Evolutionary conservation across 1,284 basidiomycete genomes (phyloP).

Genomic region (Malassezia japonica): DNA sequence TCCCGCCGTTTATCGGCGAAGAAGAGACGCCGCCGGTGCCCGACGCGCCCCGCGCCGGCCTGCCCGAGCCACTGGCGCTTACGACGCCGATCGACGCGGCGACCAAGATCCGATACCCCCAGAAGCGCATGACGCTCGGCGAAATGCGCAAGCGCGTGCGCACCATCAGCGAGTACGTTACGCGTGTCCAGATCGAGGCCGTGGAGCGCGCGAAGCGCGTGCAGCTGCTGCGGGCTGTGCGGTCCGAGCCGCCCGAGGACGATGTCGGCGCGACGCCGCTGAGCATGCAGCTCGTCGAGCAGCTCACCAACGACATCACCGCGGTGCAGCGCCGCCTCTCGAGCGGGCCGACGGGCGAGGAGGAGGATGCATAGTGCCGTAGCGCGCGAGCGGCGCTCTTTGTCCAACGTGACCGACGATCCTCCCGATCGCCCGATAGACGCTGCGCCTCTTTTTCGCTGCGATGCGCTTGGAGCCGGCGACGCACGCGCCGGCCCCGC

Average conservation of each 20-base stretch:
- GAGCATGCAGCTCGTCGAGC: slow-evolving; percentile 43
- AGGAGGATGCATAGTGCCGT: neutral
- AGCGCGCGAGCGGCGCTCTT: neutral
- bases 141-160: slow-evolving; percentile 96
- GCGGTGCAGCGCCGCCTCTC: slow-evolving; percentile 34
- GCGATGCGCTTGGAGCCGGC: slow-evolving; percentile 27
- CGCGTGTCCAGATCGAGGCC: slow-evolving; percentile 49
- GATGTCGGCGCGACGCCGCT: slow-evolving; percentile 24
- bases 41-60: slow-evolving; percentile 1
- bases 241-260: neutral
- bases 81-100: slow-evolving; percentile 60
- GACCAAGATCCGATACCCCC: slow-evolving; percentile 85
- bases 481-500: too few species aligned
- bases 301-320: slow-evolving; percentile 40
- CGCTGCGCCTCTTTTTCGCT: too few species aligned
- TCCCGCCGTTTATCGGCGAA: slow-evolving; percentile 59
- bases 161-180: slow-evolving; percentile 77
- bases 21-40: slow-evolving; percentile 3
- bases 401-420: too few species aligned
- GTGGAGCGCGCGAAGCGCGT: slow-evolving; percentile 47
- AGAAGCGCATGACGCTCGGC: slow-evolving; percentile 80
- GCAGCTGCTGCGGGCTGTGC: slow-evolving; percentile 43
- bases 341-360: neutral
- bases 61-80: slow-evolving; percentile 28
- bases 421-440: neutral